phyloP scores from a whole-genome alignment of 345 rosid genomes.

The Gossypium sturtianum region DNA sequence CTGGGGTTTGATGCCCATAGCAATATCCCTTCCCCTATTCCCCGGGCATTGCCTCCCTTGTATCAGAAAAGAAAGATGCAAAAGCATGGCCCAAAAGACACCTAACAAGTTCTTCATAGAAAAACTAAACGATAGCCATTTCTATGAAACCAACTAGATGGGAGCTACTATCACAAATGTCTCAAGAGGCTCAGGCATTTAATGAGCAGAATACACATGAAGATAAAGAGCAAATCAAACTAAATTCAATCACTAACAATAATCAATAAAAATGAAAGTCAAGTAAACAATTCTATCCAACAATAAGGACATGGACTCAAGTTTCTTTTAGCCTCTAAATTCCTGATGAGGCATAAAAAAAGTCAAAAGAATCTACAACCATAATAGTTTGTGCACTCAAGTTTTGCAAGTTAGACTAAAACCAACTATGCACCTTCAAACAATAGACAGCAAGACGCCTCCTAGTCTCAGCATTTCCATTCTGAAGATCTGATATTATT shows the following conservation, averaged over 20 bases:
- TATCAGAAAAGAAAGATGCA: neutral
- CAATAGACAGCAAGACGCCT: slow-evolving; percentile 98
- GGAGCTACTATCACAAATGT: neutral
- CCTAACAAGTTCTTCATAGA: neutral
- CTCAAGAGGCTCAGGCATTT: neutral
- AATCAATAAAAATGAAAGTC: neutral
- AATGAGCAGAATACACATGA: neutral
- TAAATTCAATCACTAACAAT: neutral
- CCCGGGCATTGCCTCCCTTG: neutral
- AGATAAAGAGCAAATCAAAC: neutral
- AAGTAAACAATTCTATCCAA: neutral
- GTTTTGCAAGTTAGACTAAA: slow-evolving; percentile 9
- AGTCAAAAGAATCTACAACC: neutral
- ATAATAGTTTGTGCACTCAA: neutral
- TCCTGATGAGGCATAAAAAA: neutral
- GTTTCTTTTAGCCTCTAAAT: neutral
- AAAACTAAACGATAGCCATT: neutral
- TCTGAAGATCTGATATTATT: slow-evolving; percentile 96
- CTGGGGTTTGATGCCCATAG: neutral
- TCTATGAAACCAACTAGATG: neutral
- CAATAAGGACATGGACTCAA: neutral
- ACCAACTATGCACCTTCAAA: slow-evolving; percentile 57
- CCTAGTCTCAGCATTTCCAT: slow-evolving; percentile 96
- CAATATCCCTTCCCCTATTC: neutral
- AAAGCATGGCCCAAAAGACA: neutral